Evolutionary conservation across 169 alveolate genomes (phyloP).

Genomic region (Perkinsus olseni): DNA sequence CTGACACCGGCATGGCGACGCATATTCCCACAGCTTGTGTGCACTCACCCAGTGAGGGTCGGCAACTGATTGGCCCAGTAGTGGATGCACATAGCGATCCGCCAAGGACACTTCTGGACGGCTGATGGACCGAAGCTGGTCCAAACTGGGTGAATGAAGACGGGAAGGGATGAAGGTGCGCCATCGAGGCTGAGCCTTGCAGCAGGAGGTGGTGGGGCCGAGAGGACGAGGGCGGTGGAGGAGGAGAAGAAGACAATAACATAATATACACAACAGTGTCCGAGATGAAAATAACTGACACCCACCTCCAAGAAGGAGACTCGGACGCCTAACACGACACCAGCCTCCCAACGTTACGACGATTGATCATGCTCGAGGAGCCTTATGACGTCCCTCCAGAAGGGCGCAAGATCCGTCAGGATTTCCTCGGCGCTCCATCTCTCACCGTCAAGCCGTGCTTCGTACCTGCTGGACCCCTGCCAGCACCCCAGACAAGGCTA

Average conservation of each 20-base stretch:
- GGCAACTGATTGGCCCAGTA: background rate
- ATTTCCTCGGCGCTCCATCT: background rate
- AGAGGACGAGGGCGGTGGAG: background rate
- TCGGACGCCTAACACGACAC: background rate
- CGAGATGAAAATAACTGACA: background rate
- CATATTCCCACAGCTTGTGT: no score
- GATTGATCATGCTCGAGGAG: background rate
- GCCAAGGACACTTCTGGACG: background rate
- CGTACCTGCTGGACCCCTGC: background rate
- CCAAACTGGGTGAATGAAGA: background rate
- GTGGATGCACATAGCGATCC: background rate
- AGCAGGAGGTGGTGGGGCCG: background rate
- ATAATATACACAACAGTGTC: background rate
- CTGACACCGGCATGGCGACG: background rate
- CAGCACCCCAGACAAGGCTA: background rate
- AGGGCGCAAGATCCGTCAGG: background rate
- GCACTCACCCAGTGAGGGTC: background rate
- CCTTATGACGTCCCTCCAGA: background rate
- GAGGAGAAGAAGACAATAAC: background rate
- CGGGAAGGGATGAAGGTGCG: background rate
- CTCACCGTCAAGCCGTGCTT: background rate
- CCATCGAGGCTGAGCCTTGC: background rate
- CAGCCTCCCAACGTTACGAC: no score
- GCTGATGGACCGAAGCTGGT: background rate
- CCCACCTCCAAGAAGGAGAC: background rate